Percentiles rank a stretch among this genome's conserved stretches.
Conservation (phyloP, 495 filamentous ascomycete species). For the Platismatia glauca region DNA sequence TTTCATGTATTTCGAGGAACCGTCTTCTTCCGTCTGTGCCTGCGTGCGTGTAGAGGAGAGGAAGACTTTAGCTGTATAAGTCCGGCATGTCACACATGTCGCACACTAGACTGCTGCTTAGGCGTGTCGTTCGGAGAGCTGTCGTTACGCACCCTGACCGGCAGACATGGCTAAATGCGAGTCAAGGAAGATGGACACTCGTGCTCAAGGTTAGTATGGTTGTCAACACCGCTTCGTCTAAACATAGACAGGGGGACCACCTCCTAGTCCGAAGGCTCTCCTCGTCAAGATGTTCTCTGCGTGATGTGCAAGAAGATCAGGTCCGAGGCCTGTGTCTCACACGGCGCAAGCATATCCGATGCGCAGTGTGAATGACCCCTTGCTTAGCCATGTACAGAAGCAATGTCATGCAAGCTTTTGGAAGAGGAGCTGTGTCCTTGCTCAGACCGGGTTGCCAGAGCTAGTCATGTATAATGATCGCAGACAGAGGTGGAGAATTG, state of each 20-base stretch:
- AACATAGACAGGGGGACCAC: neutral
- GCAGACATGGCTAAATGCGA: neutral
- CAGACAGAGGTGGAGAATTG: neutral
- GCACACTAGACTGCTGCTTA: neutral
- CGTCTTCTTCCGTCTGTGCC: neutral
- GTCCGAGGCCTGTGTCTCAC: neutral
- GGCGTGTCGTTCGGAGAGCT: neutral
- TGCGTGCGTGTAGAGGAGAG: neutral
- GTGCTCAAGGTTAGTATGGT: neutral
- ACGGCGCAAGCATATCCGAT: neutral
- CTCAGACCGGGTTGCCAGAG: neutral
- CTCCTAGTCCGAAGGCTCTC: neutral
- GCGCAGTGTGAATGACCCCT: neutral
- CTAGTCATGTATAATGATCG: neutral
- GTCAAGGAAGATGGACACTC: neutral
- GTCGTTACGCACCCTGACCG: neutral
- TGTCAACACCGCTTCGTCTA: neutral
- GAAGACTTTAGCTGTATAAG: neutral
- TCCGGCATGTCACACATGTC: neutral
- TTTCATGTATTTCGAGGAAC: neutral
- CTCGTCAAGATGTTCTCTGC: neutral
- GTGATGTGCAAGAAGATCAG: neutral
- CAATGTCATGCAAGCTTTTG: neutral
- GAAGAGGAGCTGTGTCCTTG: neutral
- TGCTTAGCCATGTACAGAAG: neutral